Conservation (phyloP, 805 yeast species). For the Ogataea haglerorum region DNA sequence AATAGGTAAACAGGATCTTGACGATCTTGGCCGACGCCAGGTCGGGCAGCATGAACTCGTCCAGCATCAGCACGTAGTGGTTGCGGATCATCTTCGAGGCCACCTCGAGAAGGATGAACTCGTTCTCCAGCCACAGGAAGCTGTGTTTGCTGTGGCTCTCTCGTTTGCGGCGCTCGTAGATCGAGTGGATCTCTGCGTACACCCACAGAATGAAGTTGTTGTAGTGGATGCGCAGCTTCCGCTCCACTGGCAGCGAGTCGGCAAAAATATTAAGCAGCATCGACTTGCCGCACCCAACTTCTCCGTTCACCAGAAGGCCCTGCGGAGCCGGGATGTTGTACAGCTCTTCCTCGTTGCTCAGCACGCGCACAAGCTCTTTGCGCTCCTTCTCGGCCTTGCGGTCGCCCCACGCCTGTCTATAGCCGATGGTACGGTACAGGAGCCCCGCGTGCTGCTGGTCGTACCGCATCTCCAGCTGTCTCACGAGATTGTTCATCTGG, state of each 20-base stretch:
- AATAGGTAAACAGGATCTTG: constrained; percentile 61
- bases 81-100: constrained; percentile 60
- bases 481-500: constrained; percentile 38
- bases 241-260: constrained; percentile 54
- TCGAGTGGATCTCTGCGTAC: constrained; percentile 55
- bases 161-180: constrained; percentile 42
- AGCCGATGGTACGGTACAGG: constrained; percentile 28
- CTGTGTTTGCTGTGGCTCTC: constrained; percentile 32
- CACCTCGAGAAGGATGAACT: constrained; percentile 60
- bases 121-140: constrained; percentile 48
- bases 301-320: constrained; percentile 62
- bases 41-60: constrained; percentile 77
- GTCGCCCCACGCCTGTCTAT: constrained; percentile 31
- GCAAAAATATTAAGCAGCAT: constrained; percentile 75
- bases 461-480: constrained; percentile 33
- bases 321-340: constrained; percentile 54
- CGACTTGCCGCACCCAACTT: constrained; percentile 73
- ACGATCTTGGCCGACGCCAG: constrained; percentile 70
- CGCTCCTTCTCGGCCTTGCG: constrained; percentile 13
- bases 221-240: constrained; percentile 70
- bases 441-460: constrained; percentile 18
- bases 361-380: constrained; percentile 43
- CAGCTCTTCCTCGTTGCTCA: constrained; percentile 62
- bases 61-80: constrained; percentile 59
- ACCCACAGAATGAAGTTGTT: constrained; percentile 69